phyloP scores from a whole-genome alignment of 1,284 basidiomycete species.

The Tremellales sp. region DNA sequence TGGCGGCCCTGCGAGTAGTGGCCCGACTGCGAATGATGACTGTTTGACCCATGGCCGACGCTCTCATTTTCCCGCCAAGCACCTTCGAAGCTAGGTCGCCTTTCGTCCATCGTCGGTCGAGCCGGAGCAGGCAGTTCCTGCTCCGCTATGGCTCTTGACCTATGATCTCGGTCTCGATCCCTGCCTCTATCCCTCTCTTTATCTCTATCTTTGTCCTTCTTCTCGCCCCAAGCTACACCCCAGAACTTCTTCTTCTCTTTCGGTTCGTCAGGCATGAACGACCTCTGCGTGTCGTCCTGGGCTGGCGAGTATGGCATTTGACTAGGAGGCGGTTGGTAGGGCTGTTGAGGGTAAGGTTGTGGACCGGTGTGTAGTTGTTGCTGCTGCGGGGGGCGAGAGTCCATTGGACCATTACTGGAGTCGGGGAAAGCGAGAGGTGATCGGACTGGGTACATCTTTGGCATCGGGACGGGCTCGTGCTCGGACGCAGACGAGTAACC shows the following conservation, averaged over 20 bases:
- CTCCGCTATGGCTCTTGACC: neutral
- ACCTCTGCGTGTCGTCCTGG: neutral
- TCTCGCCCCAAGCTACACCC: slow-evolving; percentile 24
- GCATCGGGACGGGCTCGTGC: slow-evolving; percentile 10
- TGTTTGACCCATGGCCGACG: neutral
- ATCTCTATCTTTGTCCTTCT: slow-evolving; percentile 16
- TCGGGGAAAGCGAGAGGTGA: slow-evolving; percentile 18
- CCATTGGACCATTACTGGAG: neutral
- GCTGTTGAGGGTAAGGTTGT: too few relatives aligned
- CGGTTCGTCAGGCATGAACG: slow-evolving; percentile 15
- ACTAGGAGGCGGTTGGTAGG: too few relatives aligned
- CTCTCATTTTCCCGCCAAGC: slow-evolving; percentile 10
- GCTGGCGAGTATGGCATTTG: neutral
- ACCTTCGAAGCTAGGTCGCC: slow-evolving; percentile 8
- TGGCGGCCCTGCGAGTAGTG: neutral
- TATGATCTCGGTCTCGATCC: slow-evolving; percentile 7
- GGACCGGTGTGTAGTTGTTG: slow-evolving; percentile 4
- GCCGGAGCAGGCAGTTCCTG: neutral
- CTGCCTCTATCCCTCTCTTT: slow-evolving; percentile 9
- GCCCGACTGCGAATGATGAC: neutral
- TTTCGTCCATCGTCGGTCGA: slow-evolving; percentile 16
- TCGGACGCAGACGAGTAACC: slow-evolving; percentile 19
- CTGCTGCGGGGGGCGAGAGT: neutral
- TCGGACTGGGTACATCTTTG: slow-evolving; percentile 3
- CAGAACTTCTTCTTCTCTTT: slow-evolving; percentile 37